Percentiles rank a stretch among this genome's conserved stretches.
Conservation (phyloP, 2,329 filamentous ascomycete genomes). For the Cladobotryum protrusum region DNA sequence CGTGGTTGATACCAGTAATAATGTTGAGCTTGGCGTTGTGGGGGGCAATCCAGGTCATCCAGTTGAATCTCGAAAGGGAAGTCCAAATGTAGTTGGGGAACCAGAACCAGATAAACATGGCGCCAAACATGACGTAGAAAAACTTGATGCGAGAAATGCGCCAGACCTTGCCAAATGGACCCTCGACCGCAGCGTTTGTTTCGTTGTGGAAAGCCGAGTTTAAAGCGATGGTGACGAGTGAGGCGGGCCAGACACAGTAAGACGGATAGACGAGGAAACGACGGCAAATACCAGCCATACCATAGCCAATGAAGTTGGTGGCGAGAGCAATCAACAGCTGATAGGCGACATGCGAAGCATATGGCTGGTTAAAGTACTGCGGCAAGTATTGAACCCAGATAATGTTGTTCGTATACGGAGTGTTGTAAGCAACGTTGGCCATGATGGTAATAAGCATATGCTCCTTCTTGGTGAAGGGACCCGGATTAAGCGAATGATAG, state of each 20-base stretch:
- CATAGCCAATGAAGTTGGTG: slow-evolving; percentile 55
- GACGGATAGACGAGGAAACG: slow-evolving; percentile 51
- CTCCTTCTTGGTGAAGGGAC: slow-evolving; percentile 54
- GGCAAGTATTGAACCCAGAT: slow-evolving; percentile 49
- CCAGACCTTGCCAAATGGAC: slow-evolving; percentile 39
- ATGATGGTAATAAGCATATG: slow-evolving; percentile 57
- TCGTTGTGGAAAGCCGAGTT: slow-evolving; percentile 48
- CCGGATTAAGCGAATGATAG: slow-evolving; percentile 47
- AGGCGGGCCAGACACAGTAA: slow-evolving; percentile 52
- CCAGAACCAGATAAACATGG: slow-evolving; percentile 55
- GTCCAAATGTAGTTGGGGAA: slow-evolving; percentile 50
- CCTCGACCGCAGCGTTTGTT: slow-evolving; percentile 32
- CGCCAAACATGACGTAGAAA: slow-evolving; percentile 43
- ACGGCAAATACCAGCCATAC: slow-evolving; percentile 48
- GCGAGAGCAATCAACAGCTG: slow-evolving; percentile 50
- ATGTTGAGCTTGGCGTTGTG: slow-evolving; percentile 36
- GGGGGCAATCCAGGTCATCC: slow-evolving; percentile 51
- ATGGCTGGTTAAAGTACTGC: slow-evolving; percentile 48
- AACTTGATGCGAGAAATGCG: slow-evolving; percentile 45
- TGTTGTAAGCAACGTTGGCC: slow-evolving; percentile 52
- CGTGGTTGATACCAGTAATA: slow-evolving; percentile 38
- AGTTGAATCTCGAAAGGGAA: slow-evolving; percentile 48
- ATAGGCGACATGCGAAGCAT: slow-evolving; percentile 46
- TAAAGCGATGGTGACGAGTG: slow-evolving; percentile 48
- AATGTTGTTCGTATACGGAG: slow-evolving; percentile 49